Percentiles rank a stretch among this genome's conserved stretches.
These are phyloP conservation scores for Monosporozyma unispora DNA, from an alignment of 805 yeast species.

Conservation along the genomic window DNA sequence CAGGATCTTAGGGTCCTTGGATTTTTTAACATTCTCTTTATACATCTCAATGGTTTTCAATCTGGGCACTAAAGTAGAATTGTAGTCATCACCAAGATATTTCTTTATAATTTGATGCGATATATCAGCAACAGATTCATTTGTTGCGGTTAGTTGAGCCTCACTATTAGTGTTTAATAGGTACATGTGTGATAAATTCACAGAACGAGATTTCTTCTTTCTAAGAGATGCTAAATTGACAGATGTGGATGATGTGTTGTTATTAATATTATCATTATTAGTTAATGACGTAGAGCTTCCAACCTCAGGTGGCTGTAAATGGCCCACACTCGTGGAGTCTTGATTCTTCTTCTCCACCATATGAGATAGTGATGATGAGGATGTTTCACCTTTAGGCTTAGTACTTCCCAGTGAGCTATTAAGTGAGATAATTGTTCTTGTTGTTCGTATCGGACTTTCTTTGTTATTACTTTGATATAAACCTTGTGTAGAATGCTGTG, in stretches of 20 bases:
- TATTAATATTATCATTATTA: too few species aligned
- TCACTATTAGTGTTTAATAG: slow-evolving; percentile 27
- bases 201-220: slow-evolving; percentile 22
- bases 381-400: neutral
- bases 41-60: slow-evolving; percentile 81
- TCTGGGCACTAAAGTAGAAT: slow-evolving; percentile 52
- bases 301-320: neutral
- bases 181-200: slow-evolving; percentile 37
- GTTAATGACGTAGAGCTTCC: neutral
- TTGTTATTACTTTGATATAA: neutral
- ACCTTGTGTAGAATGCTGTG: neutral
- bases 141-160: slow-evolving; percentile 31
- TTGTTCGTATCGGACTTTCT: slow-evolving; percentile 1
- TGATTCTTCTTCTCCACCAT: neutral
- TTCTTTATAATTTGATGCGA: slow-evolving; percentile 44
- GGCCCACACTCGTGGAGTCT: neutral
- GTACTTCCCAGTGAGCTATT: neutral
- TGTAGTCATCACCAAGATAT: slow-evolving; percentile 43
- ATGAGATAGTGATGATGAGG: neutral
- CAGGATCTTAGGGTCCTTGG: slow-evolving; percentile 77
- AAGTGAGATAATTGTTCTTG: neutral
- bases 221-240: neutral
- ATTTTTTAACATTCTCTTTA: slow-evolving; percentile 72
- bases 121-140: slow-evolving; percentile 39
- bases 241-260: neutral